Base-by-base conservation (phyloP, 164 flowering plant species). In the Chimonanthus praecox region DNA sequence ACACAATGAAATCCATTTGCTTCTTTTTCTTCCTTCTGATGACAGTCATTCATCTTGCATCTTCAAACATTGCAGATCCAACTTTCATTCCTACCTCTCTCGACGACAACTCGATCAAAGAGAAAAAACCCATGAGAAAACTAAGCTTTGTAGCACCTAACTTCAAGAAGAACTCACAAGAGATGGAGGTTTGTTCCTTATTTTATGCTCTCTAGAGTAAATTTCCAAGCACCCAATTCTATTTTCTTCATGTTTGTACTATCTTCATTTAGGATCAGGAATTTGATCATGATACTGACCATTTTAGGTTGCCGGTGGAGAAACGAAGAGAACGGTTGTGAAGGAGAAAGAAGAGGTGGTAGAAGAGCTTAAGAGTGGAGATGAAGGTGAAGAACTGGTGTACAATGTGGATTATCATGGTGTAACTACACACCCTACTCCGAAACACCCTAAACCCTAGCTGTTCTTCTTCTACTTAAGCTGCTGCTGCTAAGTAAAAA, bases 391-490 rank as follows among this genome's bases (percentile, higher is more conserved):
- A 15, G 85, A 76, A 21, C 75, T 82, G 47, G 68, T 86, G 70
- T 89, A 89, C 80, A 85, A 89, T 76, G 83, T 80, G 46, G 93
- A 87, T 74, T 89, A 87, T 68, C 89, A 83, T 72, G 93, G 90
- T 48, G 93, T 87, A 7, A 83, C 85, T 3, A 89, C 93, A 49
- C 93, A 89, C 75, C 90, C 92, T 18, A 74, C 82, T 45, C 90
- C 93, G 54, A 89, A 81, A 76, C 89, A 87, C 78, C 87, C 88
- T 49, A 75, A 65, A 63, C 77, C 83, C 13, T 58, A 58, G 61
- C 61, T 33, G 33, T 33, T 33, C 33, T 33, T 33, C 33, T 33
- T 33, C 33, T 33, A 33, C 33, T 33, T 33, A 33, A 33, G 33
- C n/a, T n/a, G n/a, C 33, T 33, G 33, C 33, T 33, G 33, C 33